phyloP scores from a whole-genome alignment of 75 land plant species.

The Cupressus sempervirens region DNA sequence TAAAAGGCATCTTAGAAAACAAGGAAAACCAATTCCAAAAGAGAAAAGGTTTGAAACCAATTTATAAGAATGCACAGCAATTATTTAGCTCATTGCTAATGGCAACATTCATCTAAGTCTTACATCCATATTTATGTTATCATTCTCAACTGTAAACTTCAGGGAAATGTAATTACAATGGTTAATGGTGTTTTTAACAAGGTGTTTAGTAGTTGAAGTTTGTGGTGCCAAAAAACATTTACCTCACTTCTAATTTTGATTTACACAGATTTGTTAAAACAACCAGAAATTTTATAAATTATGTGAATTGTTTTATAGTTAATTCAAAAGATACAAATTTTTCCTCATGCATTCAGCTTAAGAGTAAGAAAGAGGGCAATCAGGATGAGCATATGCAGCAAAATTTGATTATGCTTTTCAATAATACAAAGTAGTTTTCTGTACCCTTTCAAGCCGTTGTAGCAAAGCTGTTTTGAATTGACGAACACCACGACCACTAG shows the following conservation, averaged over 20 bases:
- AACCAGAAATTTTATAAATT: not conserved
- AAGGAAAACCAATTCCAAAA: not conserved
- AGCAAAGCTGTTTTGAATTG: slow-evolving; percentile 95
- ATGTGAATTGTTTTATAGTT: not conserved
- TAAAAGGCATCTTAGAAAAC: not conserved
- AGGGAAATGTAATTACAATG: not conserved
- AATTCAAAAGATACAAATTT: not conserved
- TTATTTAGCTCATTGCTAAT: not conserved
- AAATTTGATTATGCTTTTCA: not conserved
- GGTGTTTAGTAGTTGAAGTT: not conserved
- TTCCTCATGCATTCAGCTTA: not conserved
- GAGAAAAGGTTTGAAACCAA: not conserved
- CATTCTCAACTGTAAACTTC: not conserved
- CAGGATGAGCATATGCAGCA: not conserved
- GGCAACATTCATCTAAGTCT: not conserved
- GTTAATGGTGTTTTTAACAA: not conserved
- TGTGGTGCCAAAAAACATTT: not conserved
- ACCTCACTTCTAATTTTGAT: not conserved
- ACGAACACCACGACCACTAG: slow-evolving; percentile 84
- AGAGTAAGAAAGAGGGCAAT: not conserved
- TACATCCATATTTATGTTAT: not conserved
- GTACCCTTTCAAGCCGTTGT: slow-evolving; percentile 76
- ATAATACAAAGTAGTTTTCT: not conserved
- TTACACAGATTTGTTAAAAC: not conserved
- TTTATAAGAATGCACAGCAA: not conserved